A percentile compares a stretch with the other conserved stretches of the same genome.
Evolutionary conservation across 176 grass and related monocot species (phyloP).

Genomic region (Zizania latifolia): DNA sequence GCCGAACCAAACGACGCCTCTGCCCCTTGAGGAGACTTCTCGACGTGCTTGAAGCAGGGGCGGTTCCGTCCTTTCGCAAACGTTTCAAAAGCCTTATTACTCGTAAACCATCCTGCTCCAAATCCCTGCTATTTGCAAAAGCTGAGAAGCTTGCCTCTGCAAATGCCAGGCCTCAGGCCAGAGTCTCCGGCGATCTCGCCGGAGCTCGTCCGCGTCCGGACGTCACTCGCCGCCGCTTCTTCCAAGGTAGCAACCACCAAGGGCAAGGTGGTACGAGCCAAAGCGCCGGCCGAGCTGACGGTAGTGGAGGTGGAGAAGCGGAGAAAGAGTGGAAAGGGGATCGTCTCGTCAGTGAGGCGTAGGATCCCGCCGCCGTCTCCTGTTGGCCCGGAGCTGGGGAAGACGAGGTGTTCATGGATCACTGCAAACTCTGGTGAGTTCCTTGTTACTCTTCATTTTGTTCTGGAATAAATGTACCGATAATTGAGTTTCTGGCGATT

Average conservation of each 20-base stretch:
- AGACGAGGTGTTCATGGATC: slow-evolving; percentile 59
- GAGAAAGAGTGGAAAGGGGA: not conserved
- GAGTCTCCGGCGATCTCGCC: not conserved
- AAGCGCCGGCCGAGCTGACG: not conserved
- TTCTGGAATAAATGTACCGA: not conserved
- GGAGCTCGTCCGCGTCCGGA: slow-evolving; percentile 15
- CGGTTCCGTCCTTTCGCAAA: not conserved
- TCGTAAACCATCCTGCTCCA: not conserved
- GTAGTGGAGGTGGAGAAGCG: not conserved
- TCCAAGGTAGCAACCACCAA: not conserved
- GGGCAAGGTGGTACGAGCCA: not conserved
- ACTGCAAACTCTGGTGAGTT: slow-evolving; percentile 40
- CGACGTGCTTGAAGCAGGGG: not conserved
- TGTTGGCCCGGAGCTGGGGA: not conserved
- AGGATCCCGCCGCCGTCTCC: not conserved
- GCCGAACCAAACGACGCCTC: not conserved
- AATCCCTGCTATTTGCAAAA: not conserved
- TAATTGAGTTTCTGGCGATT: not conserved
- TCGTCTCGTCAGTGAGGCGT: not conserved
- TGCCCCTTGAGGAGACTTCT: not conserved
- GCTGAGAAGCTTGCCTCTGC: not conserved
- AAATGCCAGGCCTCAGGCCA: slow-evolving; percentile 30
- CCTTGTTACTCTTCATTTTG: not conserved
- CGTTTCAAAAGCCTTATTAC: slow-evolving; percentile 31
- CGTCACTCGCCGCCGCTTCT: not conserved